phyloP scores from a whole-genome alignment of 176 grass and related monocot genomes.

The Juncus inflexus region DNA sequence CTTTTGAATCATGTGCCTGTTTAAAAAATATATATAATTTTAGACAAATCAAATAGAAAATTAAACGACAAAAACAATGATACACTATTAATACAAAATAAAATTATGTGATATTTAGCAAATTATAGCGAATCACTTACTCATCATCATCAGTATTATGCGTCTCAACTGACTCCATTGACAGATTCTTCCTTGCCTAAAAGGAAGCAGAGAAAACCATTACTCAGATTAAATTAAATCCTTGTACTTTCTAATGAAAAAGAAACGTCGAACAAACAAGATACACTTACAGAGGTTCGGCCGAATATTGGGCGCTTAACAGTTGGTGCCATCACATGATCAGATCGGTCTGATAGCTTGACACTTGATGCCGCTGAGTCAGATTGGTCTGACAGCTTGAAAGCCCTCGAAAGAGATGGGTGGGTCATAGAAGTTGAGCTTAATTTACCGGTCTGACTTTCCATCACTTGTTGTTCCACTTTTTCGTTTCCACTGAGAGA shows the following conservation, averaged over 20 bases:
- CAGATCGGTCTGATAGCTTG: background rate
- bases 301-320: conserved; percentile 45
- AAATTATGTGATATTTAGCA: conserved; percentile 5
- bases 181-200: conserved; percentile 92
- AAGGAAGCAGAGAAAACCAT: conserved; percentile 16
- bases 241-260: no score
- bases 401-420: conserved; percentile 7
- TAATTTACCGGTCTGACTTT: conserved; percentile 10
- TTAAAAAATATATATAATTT: conserved; percentile 4
- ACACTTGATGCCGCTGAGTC: conserved; percentile 18
- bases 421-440: conserved; percentile 8
- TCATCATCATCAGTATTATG: conserved; percentile 57
- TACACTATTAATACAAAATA: conserved; percentile 3
- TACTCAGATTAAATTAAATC: background rate
- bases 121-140: conserved; percentile 48
- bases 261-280: conserved; percentile 13
- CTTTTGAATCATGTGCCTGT: conserved; percentile 55
- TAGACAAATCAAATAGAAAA: no score
- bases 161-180: conserved; percentile 63
- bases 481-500: background rate
- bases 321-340: no score
- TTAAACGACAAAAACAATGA: no score
- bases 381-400: conserved; percentile 18
- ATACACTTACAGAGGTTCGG: conserved; percentile 81
- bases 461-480: conserved; percentile 8